phyloP scores from a whole-genome alignment of 2,329 filamentous ascomycete genomes.

The Metarhizium sp. region DNA sequence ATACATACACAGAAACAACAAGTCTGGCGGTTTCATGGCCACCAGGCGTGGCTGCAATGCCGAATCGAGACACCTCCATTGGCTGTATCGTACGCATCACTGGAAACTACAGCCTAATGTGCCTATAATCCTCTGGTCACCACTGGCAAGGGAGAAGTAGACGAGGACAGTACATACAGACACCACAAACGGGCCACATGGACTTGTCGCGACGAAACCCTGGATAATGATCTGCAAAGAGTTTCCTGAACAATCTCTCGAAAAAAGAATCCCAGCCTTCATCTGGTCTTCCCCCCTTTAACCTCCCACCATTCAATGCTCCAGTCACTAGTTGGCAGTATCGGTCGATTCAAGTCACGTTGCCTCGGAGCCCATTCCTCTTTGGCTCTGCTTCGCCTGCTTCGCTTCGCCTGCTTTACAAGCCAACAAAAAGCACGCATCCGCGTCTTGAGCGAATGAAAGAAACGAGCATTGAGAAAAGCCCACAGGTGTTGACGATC shows the following conservation, averaged over 20 bases:
- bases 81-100: neutral
- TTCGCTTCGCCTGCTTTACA: no score
- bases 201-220: neutral
- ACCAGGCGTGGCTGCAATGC: no score
- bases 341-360: neutral
- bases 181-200: neutral
- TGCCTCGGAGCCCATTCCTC: neutral
- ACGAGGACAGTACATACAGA: neutral
- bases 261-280: neutral
- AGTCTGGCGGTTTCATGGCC: no score
- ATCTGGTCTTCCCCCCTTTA: neutral
- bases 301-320: neutral
- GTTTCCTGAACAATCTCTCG: neutral
- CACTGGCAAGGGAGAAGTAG: neutral
- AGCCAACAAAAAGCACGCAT: no score
- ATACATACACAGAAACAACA: no score
- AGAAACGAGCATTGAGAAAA: neutral
- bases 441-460: neutral
- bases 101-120: neutral
- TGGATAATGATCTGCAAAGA: neutral
- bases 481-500: neutral
- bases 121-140: neutral
- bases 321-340: neutral
- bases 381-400: neutral
- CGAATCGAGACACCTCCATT: neutral